Evolutionary conservation across 2,329 filamentous ascomycete genomes (phyloP).

Genomic region (Balansia obtecta): DNA sequence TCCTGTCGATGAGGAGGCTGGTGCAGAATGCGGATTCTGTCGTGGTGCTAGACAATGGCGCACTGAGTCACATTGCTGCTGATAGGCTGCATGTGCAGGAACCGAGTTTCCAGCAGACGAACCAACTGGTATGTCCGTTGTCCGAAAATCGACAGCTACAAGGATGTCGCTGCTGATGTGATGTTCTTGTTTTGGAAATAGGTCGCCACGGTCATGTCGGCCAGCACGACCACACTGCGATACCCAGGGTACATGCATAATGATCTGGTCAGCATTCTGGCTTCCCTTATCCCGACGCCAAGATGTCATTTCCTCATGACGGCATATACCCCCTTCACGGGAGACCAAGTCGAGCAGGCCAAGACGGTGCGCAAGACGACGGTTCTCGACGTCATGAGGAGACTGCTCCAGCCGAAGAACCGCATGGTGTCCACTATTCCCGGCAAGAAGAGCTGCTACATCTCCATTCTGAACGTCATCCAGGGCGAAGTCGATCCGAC

Average conservation of each 20-base stretch:
- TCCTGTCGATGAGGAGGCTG: slow-evolving; percentile 79
- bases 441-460: slow-evolving; percentile 96
- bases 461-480: slow-evolving; percentile 97
- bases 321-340: slow-evolving; percentile 94
- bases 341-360: slow-evolving; percentile 89
- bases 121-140: slow-evolving; percentile 57
- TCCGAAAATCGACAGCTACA: not conserved
- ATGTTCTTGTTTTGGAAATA: slow-evolving; percentile 15
- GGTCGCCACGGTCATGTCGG: slow-evolving; percentile 96
- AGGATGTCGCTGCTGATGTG: not conserved
- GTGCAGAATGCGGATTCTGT: slow-evolving; percentile 97
- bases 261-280: slow-evolving; percentile 91
- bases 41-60: slow-evolving; percentile 92
- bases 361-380: slow-evolving; percentile 98
- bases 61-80: slow-evolving; percentile 83
- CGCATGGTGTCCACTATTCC: slow-evolving; percentile 96
- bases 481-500: slow-evolving; percentile 97
- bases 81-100: slow-evolving; percentile 91
- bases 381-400: slow-evolving; percentile 92
- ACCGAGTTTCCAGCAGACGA: slow-evolving; percentile 93
- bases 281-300: slow-evolving; percentile 89
- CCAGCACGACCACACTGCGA: slow-evolving; percentile 87
- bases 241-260: slow-evolving; percentile 99
- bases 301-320: slow-evolving; percentile 98
- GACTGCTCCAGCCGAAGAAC: slow-evolving; percentile 93